These are phyloP conservation scores for Kuraishia cidri DNA, from an alignment of 805 yeast species.

Conservation along the genomic window DNA sequence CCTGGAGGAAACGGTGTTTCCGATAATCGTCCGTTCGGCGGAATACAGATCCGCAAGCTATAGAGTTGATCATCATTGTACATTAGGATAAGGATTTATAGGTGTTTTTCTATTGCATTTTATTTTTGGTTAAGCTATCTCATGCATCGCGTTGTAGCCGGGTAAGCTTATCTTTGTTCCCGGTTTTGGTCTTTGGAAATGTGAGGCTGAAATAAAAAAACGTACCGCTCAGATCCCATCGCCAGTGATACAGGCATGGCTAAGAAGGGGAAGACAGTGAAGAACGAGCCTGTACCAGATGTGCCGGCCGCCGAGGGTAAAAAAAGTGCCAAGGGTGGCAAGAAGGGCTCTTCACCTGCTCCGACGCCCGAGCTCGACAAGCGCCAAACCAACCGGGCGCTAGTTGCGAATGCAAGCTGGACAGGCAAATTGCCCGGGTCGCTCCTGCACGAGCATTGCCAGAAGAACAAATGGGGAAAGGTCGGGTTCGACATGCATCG, in stretches of 20 bases:
- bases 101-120: no score
- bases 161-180: no score
- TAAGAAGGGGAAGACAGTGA: constrained; percentile 4
- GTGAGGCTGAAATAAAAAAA: no score
- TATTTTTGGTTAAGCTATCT: no score
- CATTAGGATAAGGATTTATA: no score
- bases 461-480: constrained; percentile 82
- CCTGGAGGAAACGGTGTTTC: neutral
- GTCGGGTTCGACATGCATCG: constrained; percentile 65
- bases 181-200: no score
- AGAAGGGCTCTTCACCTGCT: constrained; percentile 4
- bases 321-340: constrained; percentile 7
- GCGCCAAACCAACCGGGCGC: constrained; percentile 22
- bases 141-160: no score
- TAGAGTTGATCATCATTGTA: no score
- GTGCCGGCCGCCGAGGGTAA: no score
- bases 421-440: constrained; percentile 92
- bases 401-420: constrained; percentile 74
- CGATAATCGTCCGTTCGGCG: constrained; percentile 1
- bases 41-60: neutral
- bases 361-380: constrained; percentile 5
- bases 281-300: no score
- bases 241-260: no score
- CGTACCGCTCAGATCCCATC: no score
- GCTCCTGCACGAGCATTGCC: constrained; percentile 78